A percentile compares a stretch with the other conserved stretches of the same genome.
Conservation (phyloP, 768 basidiomycete genomes). For the Xerocomellus chrysenteron region DNA sequence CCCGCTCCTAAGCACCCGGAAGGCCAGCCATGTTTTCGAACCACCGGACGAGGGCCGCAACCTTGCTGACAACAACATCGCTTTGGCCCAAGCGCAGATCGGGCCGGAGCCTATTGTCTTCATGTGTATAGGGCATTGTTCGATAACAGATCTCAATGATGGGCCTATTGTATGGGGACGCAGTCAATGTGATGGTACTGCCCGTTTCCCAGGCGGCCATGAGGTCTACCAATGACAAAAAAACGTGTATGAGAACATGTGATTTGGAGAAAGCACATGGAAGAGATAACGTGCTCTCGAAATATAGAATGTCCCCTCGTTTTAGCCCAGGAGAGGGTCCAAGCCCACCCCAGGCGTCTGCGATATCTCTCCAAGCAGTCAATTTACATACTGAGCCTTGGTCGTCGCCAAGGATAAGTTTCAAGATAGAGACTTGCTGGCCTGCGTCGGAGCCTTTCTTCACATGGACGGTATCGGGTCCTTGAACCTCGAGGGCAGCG, state of each 20-base stretch:
- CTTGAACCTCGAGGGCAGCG: conserved; percentile 73
- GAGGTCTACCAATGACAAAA: conserved; percentile 44
- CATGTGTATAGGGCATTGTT: conserved; percentile 62
- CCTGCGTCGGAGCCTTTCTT: conserved; percentile 73
- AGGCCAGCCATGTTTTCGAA: conserved; percentile 74
- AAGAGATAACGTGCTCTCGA: conserved; percentile 56
- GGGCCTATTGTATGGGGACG: conserved; percentile 67
- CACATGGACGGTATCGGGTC: conserved; percentile 64
- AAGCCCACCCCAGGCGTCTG: conserved; percentile 65
- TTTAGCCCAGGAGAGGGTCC: conserved; percentile 46
- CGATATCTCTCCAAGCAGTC: conserved; percentile 76
- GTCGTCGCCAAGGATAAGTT: conserved; percentile 73
- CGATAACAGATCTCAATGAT: conserved; percentile 72
- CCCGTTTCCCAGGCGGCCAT: conserved; percentile 45
- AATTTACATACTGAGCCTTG: conserved; percentile 66
- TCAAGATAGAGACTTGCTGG: conserved; percentile 64
- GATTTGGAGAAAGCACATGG: conserved; percentile 7
- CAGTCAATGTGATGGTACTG: conserved; percentile 53
- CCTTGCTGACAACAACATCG: conserved; percentile 66
- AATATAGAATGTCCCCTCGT: conserved; percentile 68
- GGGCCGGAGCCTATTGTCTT: conserved; percentile 63
- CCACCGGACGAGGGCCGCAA: conserved; percentile 66
- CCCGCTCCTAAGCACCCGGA: conserved; percentile 13
- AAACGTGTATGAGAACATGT: conserved; percentile 20
- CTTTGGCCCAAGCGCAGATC: conserved; percentile 70